These are phyloP conservation scores for Lepidium africanum DNA, from an alignment of 345 rosid species.

Conservation along the genomic window DNA sequence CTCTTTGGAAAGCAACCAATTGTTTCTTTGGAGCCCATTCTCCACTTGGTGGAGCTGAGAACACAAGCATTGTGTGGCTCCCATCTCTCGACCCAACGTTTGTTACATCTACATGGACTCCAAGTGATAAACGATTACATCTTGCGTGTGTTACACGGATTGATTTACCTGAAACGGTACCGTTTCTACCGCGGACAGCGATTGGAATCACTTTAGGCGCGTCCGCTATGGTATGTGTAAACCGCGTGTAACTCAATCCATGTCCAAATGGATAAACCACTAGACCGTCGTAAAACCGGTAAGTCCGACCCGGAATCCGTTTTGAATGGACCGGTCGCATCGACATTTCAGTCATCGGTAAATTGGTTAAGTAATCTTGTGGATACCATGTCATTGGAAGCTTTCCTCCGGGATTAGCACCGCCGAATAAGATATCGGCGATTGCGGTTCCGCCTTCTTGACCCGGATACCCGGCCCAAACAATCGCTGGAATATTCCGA, in stretches of 20 bases:
- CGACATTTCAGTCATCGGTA: slow-evolving; percentile 87
- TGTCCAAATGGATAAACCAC: slow-evolving; percentile 83
- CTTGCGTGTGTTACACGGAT: slow-evolving; percentile 66
- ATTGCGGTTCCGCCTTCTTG: slow-evolving; percentile 88
- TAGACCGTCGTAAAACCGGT: slow-evolving; percentile 70
- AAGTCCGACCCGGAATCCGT: slow-evolving; percentile 78
- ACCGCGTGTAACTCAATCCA: slow-evolving; percentile 74
- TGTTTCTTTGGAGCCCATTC: slow-evolving; percentile 71
- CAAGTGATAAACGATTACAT: slow-evolving; percentile 44
- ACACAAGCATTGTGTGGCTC: slow-evolving; percentile 57
- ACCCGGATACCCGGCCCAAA: slow-evolving; percentile 98
- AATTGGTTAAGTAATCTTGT: slow-evolving; percentile 46
- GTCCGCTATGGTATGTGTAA: slow-evolving; percentile 41
- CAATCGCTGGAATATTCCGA: slow-evolving; percentile 40
- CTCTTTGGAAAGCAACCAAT: slow-evolving; percentile 61
- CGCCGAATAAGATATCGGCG: slow-evolving; percentile 69
- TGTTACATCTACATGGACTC: slow-evolving; percentile 54
- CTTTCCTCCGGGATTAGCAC: slow-evolving; percentile 75
- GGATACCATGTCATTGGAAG: slow-evolving; percentile 96
- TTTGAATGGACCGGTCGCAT: slow-evolving; percentile 55
- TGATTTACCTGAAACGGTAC: slow-evolving; percentile 40
- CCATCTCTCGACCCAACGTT: slow-evolving; percentile 71
- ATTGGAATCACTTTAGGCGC: slow-evolving; percentile 49
- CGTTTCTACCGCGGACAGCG: slow-evolving; percentile 45
- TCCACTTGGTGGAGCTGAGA: slow-evolving; percentile 54